Percentiles rank a stretch among this genome's conserved stretches.
Evolutionary conservation across 1,139 yeast species (phyloP).

Genomic region (Taphrina betulina): DNA sequence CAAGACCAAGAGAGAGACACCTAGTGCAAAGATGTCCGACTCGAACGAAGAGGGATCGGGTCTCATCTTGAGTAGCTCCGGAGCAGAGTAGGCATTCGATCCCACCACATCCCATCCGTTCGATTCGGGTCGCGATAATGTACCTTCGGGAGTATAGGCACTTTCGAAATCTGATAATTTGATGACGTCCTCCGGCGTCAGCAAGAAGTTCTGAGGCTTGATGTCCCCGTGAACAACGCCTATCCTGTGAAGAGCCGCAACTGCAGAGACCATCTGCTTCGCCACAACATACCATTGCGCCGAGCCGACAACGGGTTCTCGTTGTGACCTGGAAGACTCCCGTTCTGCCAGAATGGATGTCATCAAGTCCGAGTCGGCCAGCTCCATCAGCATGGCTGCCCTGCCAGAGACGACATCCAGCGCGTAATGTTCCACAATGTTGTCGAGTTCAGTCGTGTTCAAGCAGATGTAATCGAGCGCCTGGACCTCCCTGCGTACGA

Average conservation of each 20-base stretch:
- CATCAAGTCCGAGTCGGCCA: constrained; percentile 5
- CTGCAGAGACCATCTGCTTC: neutral
- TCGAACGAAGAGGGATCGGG: neutral
- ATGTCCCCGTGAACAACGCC: constrained; percentile 94
- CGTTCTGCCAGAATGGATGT: neutral
- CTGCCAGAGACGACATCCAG: neutral
- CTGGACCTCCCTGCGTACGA: constrained; percentile 9
- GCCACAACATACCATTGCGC: constrained; percentile 8
- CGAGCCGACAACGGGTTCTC: constrained; percentile 2
- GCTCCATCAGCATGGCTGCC: constrained; percentile 8
- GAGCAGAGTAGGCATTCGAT: constrained; percentile 19
- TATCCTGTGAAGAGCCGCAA: constrained; percentile 61
- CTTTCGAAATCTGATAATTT: constrained; percentile 83
- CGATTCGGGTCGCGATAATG: neutral
- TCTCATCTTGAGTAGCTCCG: constrained; percentile 11
- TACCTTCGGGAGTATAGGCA: constrained; percentile 7
- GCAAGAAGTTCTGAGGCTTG: constrained; percentile 84
- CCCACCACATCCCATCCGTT: constrained; percentile 14
- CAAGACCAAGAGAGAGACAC: constrained; percentile 20
- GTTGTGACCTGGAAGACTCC: neutral
- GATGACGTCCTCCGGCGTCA: constrained; percentile 69
- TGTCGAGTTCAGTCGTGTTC: constrained; percentile 4
- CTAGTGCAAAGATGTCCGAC: constrained; percentile 19
- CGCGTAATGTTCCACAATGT: constrained; percentile 10
- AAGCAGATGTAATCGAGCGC: constrained; percentile 6